Evolutionary conservation across 2,329 filamentous ascomycete species (phyloP), one percentile per base, ranked within the genome.

Genomic region (Cadophora luteo-olivacea): DNA sequence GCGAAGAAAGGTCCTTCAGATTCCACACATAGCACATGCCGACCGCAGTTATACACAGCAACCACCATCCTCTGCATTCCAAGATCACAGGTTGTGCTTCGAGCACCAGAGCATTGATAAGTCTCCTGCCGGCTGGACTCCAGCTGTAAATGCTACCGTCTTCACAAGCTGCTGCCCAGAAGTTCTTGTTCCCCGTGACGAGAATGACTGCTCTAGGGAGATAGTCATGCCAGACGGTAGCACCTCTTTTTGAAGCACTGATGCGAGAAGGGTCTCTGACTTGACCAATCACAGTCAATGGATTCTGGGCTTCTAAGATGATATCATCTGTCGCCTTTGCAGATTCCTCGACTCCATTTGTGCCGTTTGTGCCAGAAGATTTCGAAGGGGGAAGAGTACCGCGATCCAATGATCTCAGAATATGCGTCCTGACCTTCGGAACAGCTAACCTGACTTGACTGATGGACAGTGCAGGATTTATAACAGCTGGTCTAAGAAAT

Each of bases 1-100:
- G 92, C 0, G 94, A 91, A 3, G 90, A 89, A 77, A 97, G 90
- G 0, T 88, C 92, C 73, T 91, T 91, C 68, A 97, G 85, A 78
- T 98, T 95, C 94, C 95, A 99, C 52, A 99, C 92, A 79, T 98
- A 91, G 74, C 91, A 96, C 80, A 95, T 88, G 5, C 96, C 96
- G 4, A 92, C 91, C 0, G 95, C 91, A 4, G 93, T 95, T 71
- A 99, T 91, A 77, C 92, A 95, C 62, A 99, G 84, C 5, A 99
- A 82, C 92, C 93, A 98, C 82, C 92, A 92, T 12, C 92, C 92
- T 66, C 94, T 89, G 75, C 92, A 95, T 78, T 98, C 96, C 32
- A 99, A 85, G 67, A 99, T 96, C 38, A 98, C 94, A 0, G 96
- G 93, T 75, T 98, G 94, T 1, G 95, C 90, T 81, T 99, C 96